These are phyloP conservation scores for Danielia reshetovae DNA, from an alignment of 805 yeast genomes.

Conservation along the genomic window DNA sequence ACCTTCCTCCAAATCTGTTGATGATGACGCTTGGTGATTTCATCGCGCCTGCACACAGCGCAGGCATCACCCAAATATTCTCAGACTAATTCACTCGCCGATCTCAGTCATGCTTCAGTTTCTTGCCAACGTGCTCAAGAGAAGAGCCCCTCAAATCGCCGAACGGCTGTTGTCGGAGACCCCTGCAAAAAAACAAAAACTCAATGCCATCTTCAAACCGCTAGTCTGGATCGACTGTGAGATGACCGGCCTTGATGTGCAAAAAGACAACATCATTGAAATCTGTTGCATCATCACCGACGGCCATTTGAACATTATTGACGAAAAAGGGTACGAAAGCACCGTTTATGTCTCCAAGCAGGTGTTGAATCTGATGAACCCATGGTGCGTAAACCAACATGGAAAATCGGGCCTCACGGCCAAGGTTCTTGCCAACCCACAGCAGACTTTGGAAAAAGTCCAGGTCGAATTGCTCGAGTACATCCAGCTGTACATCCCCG, in stretches of 20 bases:
- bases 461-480: slow-evolving; percentile 63
- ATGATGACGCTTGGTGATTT: no score
- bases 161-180: no score
- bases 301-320: slow-evolving; percentile 67
- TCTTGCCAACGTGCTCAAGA: slow-evolving; percentile 8
- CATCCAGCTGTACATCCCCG: slow-evolving; percentile 51
- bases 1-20: no score
- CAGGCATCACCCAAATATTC: no score
- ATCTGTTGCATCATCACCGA: slow-evolving; percentile 90
- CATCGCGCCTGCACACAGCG: no score
- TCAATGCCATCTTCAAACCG: slow-evolving; percentile 22
- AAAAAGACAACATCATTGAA: slow-evolving; percentile 80
- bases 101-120: slow-evolving; percentile 10
- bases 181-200: slow-evolving; percentile 6
- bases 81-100: no score
- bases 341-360: slow-evolving; percentile 67
- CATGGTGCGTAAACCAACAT: slow-evolving; percentile 86
- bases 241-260: slow-evolving; percentile 92
- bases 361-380: slow-evolving; percentile 69
- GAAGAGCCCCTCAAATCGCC: slow-evolving; percentile 8
- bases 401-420: slow-evolving; percentile 70
- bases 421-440: slow-evolving; percentile 55
- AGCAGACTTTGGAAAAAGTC: slow-evolving; percentile 55
- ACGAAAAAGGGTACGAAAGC: slow-evolving; percentile 71
- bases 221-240: slow-evolving; percentile 97